Conservation (phyloP, 73 alveolate species). For the Paramecium pentaurelia region DNA sequence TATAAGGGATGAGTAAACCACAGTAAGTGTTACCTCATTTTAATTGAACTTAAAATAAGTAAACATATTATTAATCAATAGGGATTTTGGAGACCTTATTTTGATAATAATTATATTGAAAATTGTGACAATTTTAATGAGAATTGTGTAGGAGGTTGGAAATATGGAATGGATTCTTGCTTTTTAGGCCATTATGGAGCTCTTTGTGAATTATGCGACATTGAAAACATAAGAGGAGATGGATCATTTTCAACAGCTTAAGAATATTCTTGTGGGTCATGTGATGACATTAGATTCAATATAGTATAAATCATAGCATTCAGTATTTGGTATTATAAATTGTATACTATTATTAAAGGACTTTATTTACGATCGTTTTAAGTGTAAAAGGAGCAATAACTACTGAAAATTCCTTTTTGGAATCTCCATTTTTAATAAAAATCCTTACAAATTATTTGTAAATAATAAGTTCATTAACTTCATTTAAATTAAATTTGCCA, state of each 20-base stretch:
- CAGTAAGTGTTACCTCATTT: not conserved
- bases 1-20: not conserved
- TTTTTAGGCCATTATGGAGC: conserved; percentile 46
- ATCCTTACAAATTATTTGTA: not conserved
- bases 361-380: not conserved
- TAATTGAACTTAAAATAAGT: not conserved
- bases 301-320: not conserved
- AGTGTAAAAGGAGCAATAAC: not conserved
- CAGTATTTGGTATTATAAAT: not conserved
- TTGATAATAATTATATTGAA: not conserved
- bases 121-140: not conserved
- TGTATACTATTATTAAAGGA: not conserved
- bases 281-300: not conserved
- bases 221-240: not conserved
- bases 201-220: conserved; percentile 39
- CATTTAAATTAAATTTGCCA: not conserved
- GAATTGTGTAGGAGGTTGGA: conserved; percentile 38
- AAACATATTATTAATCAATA: not conserved
- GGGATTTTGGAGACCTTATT: conserved; percentile 39
- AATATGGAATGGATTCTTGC: conserved; percentile 33
- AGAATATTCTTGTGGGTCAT: conserved; percentile 17
- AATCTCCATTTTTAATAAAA: not conserved
- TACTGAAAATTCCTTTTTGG: not conserved
- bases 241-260: not conserved
- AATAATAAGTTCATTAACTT: not conserved